phyloP scores from a whole-genome alignment of 306 rosid species.

The Citrullus mucosospermus region DNA sequence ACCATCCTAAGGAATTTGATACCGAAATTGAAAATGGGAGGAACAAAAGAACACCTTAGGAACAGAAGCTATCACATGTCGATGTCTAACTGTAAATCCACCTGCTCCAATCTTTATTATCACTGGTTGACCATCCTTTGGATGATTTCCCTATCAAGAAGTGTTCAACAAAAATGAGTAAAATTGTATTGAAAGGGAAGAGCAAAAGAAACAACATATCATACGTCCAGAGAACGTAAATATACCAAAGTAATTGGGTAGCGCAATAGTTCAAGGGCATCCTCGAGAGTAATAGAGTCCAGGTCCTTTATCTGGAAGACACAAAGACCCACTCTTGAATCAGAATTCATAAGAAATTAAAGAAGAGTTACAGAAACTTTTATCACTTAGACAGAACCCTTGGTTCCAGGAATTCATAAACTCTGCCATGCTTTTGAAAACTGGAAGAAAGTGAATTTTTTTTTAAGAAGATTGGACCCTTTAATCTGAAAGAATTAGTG shows the following conservation, averaged over 20 bases:
- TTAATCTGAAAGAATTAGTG: not conserved
- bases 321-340: not conserved
- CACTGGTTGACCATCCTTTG: slow-evolving; percentile 68
- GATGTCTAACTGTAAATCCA: slow-evolving; percentile 56
- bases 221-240: not conserved
- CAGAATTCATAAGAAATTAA: not conserved
- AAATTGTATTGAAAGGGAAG: not conserved
- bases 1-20: not conserved
- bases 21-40: not conserved
- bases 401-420: not conserved
- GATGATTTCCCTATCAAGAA: slow-evolving; percentile 64
- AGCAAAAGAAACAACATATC: not conserved
- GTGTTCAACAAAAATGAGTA: slow-evolving; percentile 10
- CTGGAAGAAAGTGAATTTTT: no score
- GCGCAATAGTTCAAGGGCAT: slow-evolving; percentile 48
- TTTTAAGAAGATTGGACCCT: not conserved
- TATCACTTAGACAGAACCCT: not conserved
- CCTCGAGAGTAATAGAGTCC: slow-evolving; percentile 50
- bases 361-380: not conserved
- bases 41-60: slow-evolving; percentile 41
- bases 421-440: not conserved
- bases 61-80: slow-evolving; percentile 37
- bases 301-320: slow-evolving; percentile 58
- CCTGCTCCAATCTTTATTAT: slow-evolving; percentile 37
- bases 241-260: slow-evolving; percentile 86